A percentile compares a stretch with the other conserved stretches of the same genome.
These are phyloP conservation scores for Herpetospermum pedunculosum DNA, from an alignment of 306 rosid genomes.

Conservation along the genomic window DNA sequence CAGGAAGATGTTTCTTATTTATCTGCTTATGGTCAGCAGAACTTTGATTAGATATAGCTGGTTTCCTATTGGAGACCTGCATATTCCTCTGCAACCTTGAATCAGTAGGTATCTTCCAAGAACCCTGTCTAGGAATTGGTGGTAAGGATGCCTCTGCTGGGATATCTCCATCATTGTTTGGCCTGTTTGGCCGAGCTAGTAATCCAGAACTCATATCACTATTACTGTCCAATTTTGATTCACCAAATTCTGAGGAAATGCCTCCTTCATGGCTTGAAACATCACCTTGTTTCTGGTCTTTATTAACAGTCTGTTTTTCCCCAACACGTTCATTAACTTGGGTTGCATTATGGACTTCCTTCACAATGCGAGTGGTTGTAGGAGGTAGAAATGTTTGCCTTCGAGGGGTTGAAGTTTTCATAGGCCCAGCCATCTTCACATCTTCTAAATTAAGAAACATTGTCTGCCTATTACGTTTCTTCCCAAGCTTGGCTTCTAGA, in stretches of 20 bases:
- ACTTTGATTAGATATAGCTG: constrained; percentile 36
- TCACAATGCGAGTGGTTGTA: constrained; percentile 47
- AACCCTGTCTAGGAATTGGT: constrained; percentile 72
- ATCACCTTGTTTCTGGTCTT: constrained; percentile 64
- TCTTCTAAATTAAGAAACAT: constrained; percentile 94
- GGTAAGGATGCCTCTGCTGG: constrained; percentile 51
- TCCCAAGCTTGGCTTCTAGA: constrained; percentile 82
- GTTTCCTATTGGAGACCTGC: constrained; percentile 50
- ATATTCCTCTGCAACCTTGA: constrained; percentile 51
- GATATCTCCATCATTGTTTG: constrained; percentile 46
- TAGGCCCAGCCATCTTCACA: constrained; percentile 87
- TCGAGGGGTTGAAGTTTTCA: constrained; percentile 84
- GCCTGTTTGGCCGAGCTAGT: constrained; percentile 48
- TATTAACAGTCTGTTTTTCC: constrained; percentile 34
- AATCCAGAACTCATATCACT: constrained; percentile 48
- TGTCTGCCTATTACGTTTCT: constrained; percentile 89
- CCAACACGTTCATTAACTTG: constrained; percentile 47
- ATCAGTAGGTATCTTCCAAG: constrained; percentile 78
- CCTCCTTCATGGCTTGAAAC: constrained; percentile 45
- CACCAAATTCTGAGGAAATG: constrained; percentile 34
- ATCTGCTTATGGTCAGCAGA: constrained; percentile 49
- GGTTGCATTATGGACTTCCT: constrained; percentile 55
- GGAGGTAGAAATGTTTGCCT: constrained; percentile 63
- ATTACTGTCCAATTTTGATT: constrained; percentile 54
- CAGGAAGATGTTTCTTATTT: constrained; percentile 58